A percentile compares a stretch with the other conserved stretches of the same genome.
phyloP scores from a whole-genome alignment of 306 rosid species.

The Prunus mongolica region DNA sequence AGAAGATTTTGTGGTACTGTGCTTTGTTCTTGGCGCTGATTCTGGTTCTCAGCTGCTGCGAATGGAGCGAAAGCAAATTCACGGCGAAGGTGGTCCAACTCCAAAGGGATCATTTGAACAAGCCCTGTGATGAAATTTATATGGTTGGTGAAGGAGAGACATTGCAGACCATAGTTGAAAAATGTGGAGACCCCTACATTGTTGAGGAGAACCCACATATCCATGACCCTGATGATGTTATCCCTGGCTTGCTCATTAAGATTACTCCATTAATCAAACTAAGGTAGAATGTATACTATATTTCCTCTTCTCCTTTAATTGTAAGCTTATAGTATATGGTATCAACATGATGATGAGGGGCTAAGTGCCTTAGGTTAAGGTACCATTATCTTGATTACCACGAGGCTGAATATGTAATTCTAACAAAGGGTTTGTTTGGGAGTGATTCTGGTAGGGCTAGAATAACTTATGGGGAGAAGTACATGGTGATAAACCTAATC shows the following conservation, averaged over 20 bases:
- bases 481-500: too few relatives aligned
- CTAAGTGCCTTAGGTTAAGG: not conserved
- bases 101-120: constrained; percentile 5
- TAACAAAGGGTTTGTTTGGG: too few relatives aligned
- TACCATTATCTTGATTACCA: too few relatives aligned
- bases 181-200: constrained; percentile 76
- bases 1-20: constrained; percentile 27
- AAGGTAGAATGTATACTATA: constrained; percentile 2
- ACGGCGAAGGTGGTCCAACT: constrained; percentile 5
- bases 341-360: not conserved
- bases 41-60: constrained; percentile 35
- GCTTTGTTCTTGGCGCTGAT: constrained; percentile 34
- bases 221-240: constrained; percentile 77
- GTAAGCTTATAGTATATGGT: not conserved
- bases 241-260: constrained; percentile 80
- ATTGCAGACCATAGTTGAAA: constrained; percentile 67
- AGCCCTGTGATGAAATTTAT: constrained; percentile 73
- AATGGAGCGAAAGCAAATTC: constrained; percentile 34
- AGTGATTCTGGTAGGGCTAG: too few relatives aligned
- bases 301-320: not conserved
- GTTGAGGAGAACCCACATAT: constrained; percentile 84
- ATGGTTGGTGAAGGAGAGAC: constrained; percentile 83
- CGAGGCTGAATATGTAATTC: too few relatives aligned
- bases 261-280: constrained; percentile 45
- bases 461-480: too few relatives aligned